Percentiles rank a stretch among this genome's conserved stretches.
phyloP scores from a whole-genome alignment of 164 flowering plant species.

The Vitis cinerea region DNA sequence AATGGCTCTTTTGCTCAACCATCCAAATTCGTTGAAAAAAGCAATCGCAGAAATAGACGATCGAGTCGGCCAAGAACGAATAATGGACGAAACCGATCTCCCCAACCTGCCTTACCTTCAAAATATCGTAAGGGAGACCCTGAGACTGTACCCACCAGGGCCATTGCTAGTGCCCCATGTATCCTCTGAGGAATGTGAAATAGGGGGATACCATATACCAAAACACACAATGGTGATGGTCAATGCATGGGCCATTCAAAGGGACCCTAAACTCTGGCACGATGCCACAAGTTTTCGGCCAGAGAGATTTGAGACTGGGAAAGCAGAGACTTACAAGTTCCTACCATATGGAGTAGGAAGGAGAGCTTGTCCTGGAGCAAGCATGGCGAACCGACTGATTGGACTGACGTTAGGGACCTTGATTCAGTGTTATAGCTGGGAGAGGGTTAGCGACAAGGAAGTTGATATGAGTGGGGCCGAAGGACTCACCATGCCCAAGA shows the following conservation, averaged over 20 bases:
- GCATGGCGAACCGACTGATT: conserved; percentile 27
- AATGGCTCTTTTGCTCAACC: conserved; percentile 12
- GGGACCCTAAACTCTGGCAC: conserved; percentile 17
- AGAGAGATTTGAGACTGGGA: conserved; percentile 24
- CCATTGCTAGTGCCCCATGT: conserved; percentile 28
- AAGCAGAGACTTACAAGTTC: conserved; percentile 14
- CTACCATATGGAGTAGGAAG: conserved; percentile 39
- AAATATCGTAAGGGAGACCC: conserved; percentile 24
- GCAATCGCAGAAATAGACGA: conserved; percentile 17
- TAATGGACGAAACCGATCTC: conserved; percentile 29
- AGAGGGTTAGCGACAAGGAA: conserved; percentile 18
- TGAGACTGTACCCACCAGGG: conserved; percentile 25
- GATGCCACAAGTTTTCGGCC: conserved; percentile 25
- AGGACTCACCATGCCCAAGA: conserved; percentile 31
- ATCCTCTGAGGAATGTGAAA: conserved; percentile 25
- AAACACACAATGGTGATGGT: conserved; percentile 26
- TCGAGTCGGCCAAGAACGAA: conserved; percentile 7
- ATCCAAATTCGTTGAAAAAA: conserved; percentile 5
- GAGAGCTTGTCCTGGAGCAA: conserved; percentile 37
- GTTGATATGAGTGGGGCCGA: conserved; percentile 31
- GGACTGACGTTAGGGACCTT: conserved; percentile 24
- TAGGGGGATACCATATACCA: conserved; percentile 26
- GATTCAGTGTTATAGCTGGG: conserved; percentile 48
- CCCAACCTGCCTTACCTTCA: conserved; percentile 27
- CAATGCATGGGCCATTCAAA: conserved; percentile 28